Evolutionary conservation across 164 flowering plant genomes (phyloP).

Genomic region (Tetrastigma voinierianum): DNA sequence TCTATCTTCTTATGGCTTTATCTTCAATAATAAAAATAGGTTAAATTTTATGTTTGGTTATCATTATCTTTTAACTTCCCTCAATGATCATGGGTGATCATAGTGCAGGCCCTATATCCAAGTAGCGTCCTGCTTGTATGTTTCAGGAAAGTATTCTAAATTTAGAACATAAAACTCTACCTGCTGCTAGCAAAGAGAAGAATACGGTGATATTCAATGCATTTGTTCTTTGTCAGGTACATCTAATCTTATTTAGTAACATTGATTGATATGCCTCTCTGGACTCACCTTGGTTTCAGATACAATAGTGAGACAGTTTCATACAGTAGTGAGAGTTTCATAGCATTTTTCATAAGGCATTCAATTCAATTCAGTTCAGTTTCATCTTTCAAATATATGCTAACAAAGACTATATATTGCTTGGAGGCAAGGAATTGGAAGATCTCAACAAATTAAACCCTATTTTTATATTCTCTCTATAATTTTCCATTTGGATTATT

Average conservation of each 20-base stretch:
- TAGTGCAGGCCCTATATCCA: slow-evolving; percentile 85
- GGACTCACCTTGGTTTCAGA: no score
- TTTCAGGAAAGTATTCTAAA: slow-evolving; percentile 54
- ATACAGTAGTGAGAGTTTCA: no score
- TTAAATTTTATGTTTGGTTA: background rate
- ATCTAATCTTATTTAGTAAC: background rate
- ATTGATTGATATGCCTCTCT: background rate
- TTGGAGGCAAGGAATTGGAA: no score
- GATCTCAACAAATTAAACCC: no score
- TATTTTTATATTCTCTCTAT: no score
- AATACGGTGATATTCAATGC: slow-evolving; percentile 91
- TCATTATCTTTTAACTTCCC: background rate
- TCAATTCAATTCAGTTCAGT: no score
- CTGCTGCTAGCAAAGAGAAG: slow-evolving; percentile 51
- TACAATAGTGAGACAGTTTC: no score
- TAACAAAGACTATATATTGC: no score
- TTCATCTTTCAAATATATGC: no score
- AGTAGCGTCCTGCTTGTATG: slow-evolving; percentile 74
- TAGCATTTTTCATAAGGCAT: no score
- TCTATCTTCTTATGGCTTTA: slow-evolving; percentile 8
- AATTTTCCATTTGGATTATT: no score
- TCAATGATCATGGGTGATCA: slow-evolving; percentile 4
- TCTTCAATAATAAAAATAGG: background rate
- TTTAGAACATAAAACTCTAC: slow-evolving; percentile 25
- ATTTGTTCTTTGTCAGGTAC: slow-evolving; percentile 89